Evolutionary conservation across 2,329 filamentous ascomycete genomes (phyloP), one percentile per base, ranked within the genome.

Genomic region (Sclerotinia borealis): DNA sequence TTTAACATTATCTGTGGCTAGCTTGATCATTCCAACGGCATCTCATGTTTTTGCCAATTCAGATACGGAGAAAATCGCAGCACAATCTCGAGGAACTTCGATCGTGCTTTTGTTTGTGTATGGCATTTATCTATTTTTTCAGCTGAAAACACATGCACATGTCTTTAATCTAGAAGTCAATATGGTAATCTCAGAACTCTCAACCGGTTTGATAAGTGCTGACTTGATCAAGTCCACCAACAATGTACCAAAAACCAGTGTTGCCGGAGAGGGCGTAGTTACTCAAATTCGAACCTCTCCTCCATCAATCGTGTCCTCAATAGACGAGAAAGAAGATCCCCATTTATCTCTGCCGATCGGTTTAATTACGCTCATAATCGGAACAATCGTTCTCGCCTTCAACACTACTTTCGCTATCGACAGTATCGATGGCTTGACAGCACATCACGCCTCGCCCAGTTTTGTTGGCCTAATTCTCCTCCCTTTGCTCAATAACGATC

Each of bases 21-120:
- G 86, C 70, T 80, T 96, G 69, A 92, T 96, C 68, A 91, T 96
- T n/a, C 92, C 92, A 0, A 95, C 91, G 10, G 91, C 93, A 2
- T 96, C 93, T 73, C 82, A 89, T 67, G 78, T 43, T 79, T 39
- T 85, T 77, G 59, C 10, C 7, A 63, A 17, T 15, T 49, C 17
- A 13, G 52, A 17, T 29, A 34, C 25, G 3, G 52, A 13, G 50
- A 58, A 10, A 4, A 55, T 63, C 27, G 27, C 52, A n/a, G 56
- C 19, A 5, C 36, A 15, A 19, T 41, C 25, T 3, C 47, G 27
- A n/a, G 49, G 59, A 11, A 61, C 47, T n/a, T 31, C 59, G 13
- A 65, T 68, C n/a, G 74, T 76, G 7, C 37, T 63, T 78, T 52
- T 74, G 79, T 41, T 55, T 31, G 52, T 55, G 4, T 55, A 55